Conservation (phyloP, 192 early-diverging fungal species). For the Podila minutissima region DNA sequence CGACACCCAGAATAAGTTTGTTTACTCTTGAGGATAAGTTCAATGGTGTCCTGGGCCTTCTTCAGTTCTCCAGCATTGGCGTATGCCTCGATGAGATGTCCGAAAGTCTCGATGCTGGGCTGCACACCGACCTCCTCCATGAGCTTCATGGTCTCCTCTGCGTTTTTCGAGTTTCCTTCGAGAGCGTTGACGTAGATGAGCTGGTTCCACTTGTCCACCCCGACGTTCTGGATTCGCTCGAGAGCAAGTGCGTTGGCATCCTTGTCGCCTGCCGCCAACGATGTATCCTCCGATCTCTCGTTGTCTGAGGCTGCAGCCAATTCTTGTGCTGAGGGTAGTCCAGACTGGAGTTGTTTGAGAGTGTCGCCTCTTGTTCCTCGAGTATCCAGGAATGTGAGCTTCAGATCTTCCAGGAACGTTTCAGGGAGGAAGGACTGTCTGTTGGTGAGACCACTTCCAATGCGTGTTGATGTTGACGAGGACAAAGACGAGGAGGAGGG, state of each 20-base stretch:
- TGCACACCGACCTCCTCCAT: conserved; percentile 67
- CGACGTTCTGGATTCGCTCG: conserved; percentile 19
- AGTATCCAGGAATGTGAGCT: conserved; percentile 33
- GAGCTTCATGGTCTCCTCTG: conserved; percentile 31
- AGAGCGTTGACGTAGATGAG: conserved; percentile 38
- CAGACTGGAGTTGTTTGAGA: conserved; percentile 24
- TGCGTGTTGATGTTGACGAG: neutral
- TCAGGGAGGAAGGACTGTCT: conserved; percentile 26
- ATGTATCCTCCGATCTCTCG: neutral
- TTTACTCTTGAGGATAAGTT: conserved; percentile 62
- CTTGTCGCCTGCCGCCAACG: neutral
- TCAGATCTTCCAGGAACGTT: conserved; percentile 34
- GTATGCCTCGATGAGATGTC: conserved; percentile 84
- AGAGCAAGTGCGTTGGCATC: conserved; percentile 7
- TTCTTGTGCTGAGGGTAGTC: conserved; percentile 17
- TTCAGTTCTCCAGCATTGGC: conserved; percentile 71
- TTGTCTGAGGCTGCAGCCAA: conserved; percentile 2
- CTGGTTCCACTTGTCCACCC: conserved; percentile 40
- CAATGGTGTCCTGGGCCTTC: conserved; percentile 70
- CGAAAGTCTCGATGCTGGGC: conserved; percentile 77
- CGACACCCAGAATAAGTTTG: neutral
- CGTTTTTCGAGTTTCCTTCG: conserved; percentile 33
- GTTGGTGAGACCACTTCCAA: conserved; percentile 4
- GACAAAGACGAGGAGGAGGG: neutral
- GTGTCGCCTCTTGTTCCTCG: conserved; percentile 16